A percentile compares a stretch with the other conserved stretches of the same genome.
Conservation (phyloP, 2,329 filamentous ascomycete species). For the Monosporascus sp. region DNA sequence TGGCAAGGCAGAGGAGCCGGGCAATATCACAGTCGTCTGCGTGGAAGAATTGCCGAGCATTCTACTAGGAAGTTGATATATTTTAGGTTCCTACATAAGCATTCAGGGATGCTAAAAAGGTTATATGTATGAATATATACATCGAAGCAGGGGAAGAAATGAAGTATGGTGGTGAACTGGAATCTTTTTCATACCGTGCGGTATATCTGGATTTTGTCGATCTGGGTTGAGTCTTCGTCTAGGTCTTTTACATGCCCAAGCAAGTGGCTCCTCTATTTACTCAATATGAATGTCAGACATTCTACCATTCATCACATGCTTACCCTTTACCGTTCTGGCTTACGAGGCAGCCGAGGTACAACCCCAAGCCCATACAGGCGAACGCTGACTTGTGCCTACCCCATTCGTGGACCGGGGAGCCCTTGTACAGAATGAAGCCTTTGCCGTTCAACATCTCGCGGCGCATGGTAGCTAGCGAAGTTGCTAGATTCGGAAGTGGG, state of each 20-base stretch:
- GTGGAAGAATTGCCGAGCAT: conserved; percentile 81
- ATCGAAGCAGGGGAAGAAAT: not conserved
- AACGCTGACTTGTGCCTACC: conserved; percentile 73
- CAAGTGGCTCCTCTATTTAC: conserved; percentile 59
- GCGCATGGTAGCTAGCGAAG: conserved; percentile 50
- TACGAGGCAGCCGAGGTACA: conserved; percentile 82
- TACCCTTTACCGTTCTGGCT: conserved; percentile 65
- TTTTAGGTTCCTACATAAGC: too few relatives aligned
- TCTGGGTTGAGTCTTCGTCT: conserved; percentile 74
- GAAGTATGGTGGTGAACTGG: not conserved
- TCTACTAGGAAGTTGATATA: conserved; percentile 31
- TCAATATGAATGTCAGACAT: not conserved
- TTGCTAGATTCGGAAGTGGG: conserved; percentile 50
- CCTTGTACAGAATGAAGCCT: conserved; percentile 86
- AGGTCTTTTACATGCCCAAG: conserved; percentile 88
- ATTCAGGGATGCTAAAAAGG: too few relatives aligned
- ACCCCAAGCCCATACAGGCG: conserved; percentile 86
- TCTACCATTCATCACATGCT: not conserved
- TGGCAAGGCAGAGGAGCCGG: conserved; percentile 74
- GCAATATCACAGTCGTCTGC: conserved; percentile 80
- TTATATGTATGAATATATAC: too few relatives aligned
- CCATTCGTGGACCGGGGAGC: conserved; percentile 74
- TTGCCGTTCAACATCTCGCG: conserved; percentile 75
- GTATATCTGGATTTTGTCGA: conserved; percentile 86
- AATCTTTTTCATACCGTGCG: conserved; percentile 46